phyloP scores from a whole-genome alignment of 2,329 filamentous ascomycete genomes.

The Penicillium sp. region DNA sequence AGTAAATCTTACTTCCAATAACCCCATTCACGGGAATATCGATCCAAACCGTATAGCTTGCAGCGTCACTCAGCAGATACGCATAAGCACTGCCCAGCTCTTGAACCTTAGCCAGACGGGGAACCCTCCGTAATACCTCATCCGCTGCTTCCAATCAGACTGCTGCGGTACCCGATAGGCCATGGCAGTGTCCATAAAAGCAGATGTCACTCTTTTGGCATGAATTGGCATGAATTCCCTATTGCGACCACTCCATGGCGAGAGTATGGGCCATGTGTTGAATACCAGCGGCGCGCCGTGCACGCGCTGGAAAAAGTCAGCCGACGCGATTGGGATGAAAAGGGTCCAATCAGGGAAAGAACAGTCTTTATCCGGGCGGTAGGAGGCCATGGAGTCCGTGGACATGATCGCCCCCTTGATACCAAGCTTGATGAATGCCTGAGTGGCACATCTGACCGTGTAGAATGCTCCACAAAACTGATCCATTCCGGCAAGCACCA shows the following conservation, averaged over 20 bases:
- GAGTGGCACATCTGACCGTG: constrained; percentile 25
- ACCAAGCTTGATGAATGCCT: constrained; percentile 41
- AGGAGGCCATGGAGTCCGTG: constrained; percentile 48
- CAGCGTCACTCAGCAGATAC: no score
- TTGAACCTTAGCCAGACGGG: no score
- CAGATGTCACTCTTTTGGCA: constrained; percentile 46
- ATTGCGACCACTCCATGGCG: constrained; percentile 49
- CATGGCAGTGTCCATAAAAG: constrained; percentile 42
- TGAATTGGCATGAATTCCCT: constrained; percentile 38
- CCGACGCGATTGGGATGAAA: background rate
- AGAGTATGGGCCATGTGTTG: constrained; percentile 29
- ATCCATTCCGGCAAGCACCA: constrained; percentile 1
- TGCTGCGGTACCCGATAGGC: constrained; percentile 43
- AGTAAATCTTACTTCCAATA: constrained; percentile 37
- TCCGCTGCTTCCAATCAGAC: constrained; percentile 52
- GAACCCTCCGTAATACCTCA: constrained; percentile 57
- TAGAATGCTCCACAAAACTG: constrained; percentile 25
- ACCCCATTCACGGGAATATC: constrained; percentile 52
- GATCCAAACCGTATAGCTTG: constrained; percentile 51
- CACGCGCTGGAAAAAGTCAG: constrained; percentile 27
- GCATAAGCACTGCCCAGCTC: no score
- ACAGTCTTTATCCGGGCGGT: constrained; percentile 41
- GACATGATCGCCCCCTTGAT: constrained; percentile 41
- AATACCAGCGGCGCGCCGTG: no score
- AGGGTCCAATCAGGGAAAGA: background rate